A percentile compares a stretch with the other conserved stretches of the same genome.
These are phyloP conservation scores for Typha latifolia DNA, from an alignment of 176 grass and related monocot species.

Conservation along the genomic window DNA sequence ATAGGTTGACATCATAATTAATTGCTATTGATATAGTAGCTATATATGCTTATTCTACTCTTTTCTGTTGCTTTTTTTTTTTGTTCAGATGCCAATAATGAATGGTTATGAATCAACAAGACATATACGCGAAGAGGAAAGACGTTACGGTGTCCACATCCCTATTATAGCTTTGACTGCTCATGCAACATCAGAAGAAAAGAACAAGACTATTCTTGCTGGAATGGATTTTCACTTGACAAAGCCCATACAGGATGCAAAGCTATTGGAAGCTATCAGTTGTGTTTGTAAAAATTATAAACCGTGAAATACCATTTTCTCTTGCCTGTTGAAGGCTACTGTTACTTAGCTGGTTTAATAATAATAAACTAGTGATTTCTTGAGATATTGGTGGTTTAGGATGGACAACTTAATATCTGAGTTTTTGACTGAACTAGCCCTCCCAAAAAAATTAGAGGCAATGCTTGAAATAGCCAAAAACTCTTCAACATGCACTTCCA, in stretches of 20 bases:
- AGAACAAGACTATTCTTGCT: constrained; percentile 16
- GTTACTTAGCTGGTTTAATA: no score
- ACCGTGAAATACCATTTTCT: background rate
- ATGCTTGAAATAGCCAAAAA: no score
- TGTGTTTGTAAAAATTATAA: background rate
- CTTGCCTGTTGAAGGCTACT: no score
- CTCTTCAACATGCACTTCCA: no score
- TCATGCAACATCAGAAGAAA: constrained; percentile 27
- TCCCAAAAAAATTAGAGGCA: no score
- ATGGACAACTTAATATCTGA: no score
- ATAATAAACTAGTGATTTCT: no score
- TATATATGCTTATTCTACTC: constrained; percentile 2
- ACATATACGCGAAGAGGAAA: constrained; percentile 59
- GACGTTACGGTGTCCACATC: constrained; percentile 21
- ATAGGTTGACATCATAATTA: background rate
- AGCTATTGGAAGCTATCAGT: constrained; percentile 25
- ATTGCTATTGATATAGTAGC: background rate
- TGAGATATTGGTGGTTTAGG: no score
- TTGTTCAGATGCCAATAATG: constrained; percentile 57
- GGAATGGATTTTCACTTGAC: constrained; percentile 62
- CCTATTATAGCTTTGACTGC: constrained; percentile 66
- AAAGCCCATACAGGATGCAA: constrained; percentile 32
- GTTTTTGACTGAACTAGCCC: no score
- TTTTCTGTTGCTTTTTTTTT: background rate
- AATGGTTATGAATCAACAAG: constrained; percentile 73